Evolutionary conservation across 2,329 filamentous ascomycete species (phyloP).

Genomic region (Alternaria consortialis): DNA sequence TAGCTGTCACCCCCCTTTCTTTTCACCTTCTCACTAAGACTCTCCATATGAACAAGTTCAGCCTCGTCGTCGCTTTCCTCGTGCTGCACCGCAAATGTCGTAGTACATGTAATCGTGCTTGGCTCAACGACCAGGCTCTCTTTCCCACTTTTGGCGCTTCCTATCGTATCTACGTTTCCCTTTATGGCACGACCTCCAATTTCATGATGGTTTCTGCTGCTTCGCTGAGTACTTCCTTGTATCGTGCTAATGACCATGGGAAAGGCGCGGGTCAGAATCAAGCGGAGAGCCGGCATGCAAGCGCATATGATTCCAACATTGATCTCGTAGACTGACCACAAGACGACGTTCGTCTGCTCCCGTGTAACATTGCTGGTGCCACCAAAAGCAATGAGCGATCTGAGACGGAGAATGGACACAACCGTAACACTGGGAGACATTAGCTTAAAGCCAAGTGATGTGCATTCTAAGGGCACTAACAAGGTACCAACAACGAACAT

Average conservation of each 20-base stretch:
- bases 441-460: neutral
- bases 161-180: conserved; percentile 16
- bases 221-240: neutral
- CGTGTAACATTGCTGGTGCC: conserved; percentile 50
- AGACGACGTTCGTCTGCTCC: conserved; percentile 33
- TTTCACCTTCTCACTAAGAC: neutral
- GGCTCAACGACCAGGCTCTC: neutral
- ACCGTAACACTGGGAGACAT: conserved; percentile 28
- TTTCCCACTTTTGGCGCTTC: conserved; percentile 2
- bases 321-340: conserved; percentile 29
- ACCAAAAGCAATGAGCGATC: conserved; percentile 53
- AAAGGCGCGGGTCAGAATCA: conserved; percentile 43
- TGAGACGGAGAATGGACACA: conserved; percentile 53
- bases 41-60: neutral
- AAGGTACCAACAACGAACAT: conserved; percentile 48
- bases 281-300: conserved; percentile 53
- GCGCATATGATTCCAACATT: conserved; percentile 49
- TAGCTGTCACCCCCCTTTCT: neutral
- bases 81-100: conserved; percentile 13
- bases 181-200: conserved; percentile 29
- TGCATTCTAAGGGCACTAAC: neutral
- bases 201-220: conserved; percentile 9
- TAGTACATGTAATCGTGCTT: conserved; percentile 11
- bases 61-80: conserved; percentile 8
- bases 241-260: conserved; percentile 46